Base-by-base conservation (phyloP, 495 filamentous ascomycete genomes). In the Choiromyces venosus region DNA sequence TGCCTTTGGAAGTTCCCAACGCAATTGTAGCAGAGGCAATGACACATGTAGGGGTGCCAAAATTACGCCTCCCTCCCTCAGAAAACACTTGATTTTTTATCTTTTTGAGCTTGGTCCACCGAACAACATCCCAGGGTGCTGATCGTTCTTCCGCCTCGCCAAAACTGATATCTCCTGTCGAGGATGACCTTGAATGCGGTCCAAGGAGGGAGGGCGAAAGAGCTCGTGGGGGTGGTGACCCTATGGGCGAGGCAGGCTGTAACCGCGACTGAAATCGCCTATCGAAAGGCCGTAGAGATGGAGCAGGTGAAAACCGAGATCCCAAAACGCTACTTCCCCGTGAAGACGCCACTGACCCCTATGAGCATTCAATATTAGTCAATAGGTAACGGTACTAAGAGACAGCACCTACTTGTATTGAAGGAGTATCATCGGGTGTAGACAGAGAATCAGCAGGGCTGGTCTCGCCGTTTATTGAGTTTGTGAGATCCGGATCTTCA, bases 61-160 rank as follows among this genome's bases (percentile, higher is more conserved):
- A 97, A 81, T 89, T 97, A 33, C 95, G 90, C 84, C 89, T 96
- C 44, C 94, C 95, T 66, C 90, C 87, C 81, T 99, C 96, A n/a
- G 96, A 97, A 81, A 98, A 97, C 9, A 90, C 88, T 79, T 97
- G 91, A 0, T 89, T 90, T 36, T 92, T 92, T 71, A 98, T 89
- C 78, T 93, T 97, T 80, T 89, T 92, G 72, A 99, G 82, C 81
- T 92, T 97, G 0, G 93, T 97, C 95, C 95, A 99, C 82, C 93
- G 86, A 68, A 99, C 90, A 71, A 97, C 93, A 81, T 98, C 95
- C 95, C 95, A 99, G 33, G 94, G 95, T 12, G 91, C 88, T 77
- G 87, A 86, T 82, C 71, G 70, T 68, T 81, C 75, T 40, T 80
- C 79, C 38, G 80, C 66, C 65, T 65, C 61, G 38, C 76, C 79